Conservation (phyloP, 768 basidiomycete genomes). For the Austroboletus eburneus region DNA sequence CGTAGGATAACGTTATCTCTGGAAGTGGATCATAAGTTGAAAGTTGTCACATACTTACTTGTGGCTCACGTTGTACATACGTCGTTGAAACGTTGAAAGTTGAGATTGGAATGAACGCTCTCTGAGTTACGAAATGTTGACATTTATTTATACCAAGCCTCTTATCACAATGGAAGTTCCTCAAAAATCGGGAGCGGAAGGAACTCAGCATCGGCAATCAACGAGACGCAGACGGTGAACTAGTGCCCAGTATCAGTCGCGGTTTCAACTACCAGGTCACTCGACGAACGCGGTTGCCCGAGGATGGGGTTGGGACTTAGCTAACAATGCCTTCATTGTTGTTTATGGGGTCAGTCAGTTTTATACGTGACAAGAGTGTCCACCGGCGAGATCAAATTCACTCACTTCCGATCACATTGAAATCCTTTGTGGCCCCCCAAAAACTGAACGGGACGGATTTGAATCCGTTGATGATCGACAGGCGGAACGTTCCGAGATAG, state of each 20-base stretch:
- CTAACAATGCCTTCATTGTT: no score
- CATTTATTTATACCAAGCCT: neutral
- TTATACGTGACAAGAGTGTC: neutral
- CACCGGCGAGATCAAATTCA: neutral
- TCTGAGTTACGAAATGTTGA: neutral
- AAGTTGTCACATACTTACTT: no score
- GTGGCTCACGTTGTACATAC: no score
- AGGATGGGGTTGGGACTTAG: no score
- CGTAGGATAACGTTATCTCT: no score
- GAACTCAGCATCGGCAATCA: neutral
- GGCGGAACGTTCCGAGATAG: neutral
- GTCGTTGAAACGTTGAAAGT: no score
- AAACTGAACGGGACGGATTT: neutral
- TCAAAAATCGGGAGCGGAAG: no score
- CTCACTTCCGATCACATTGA: neutral
- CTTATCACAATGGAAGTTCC: neutral
- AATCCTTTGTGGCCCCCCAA: neutral
- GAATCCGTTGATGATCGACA: neutral
- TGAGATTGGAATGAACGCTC: no score
- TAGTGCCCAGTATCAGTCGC: no score
- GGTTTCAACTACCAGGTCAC: neutral
- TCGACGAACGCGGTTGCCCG: no score
- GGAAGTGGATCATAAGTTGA: no score
- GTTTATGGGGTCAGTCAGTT: neutral
- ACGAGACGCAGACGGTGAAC: neutral